Evolutionary conservation across 2,329 filamentous ascomycete species (phyloP).

Genomic region (Trichoderma sp.): DNA sequence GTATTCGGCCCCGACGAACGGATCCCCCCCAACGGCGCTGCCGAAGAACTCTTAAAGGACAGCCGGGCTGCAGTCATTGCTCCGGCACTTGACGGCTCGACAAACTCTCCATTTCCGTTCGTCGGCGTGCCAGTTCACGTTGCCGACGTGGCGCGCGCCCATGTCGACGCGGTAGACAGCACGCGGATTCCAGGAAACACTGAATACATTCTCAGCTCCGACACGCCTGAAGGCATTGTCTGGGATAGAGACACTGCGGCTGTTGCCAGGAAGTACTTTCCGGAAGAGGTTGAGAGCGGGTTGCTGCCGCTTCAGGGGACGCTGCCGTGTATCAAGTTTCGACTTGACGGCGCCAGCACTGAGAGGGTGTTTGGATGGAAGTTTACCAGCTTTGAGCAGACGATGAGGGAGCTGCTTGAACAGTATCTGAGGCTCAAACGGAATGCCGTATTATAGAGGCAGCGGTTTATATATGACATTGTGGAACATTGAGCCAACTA

Average conservation of each 20-base stretch:
- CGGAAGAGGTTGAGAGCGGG: constrained; percentile 10
- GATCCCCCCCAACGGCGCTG: not conserved
- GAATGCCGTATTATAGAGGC: not conserved
- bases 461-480: not conserved
- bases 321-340: constrained; percentile 23
- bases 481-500: not conserved
- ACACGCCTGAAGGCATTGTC: constrained; percentile 26
- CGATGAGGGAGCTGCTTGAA: constrained; percentile 25
- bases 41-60: constrained; percentile 16
- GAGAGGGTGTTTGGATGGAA: constrained; percentile 28
- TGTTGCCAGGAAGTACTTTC: constrained; percentile 25
- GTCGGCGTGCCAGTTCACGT: constrained; percentile 30
- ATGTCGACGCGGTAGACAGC: constrained; percentile 29
- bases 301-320: constrained; percentile 22
- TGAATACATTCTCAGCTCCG: constrained; percentile 30
- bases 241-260: constrained; percentile 26
- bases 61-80: constrained; percentile 24
- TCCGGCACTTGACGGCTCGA: constrained; percentile 21
- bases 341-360: constrained; percentile 20
- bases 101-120: constrained; percentile 28
- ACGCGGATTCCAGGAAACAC: constrained; percentile 28
- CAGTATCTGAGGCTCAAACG: constrained; percentile 25
- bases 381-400: constrained; percentile 29
- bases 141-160: constrained; percentile 29
- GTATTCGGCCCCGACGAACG: constrained; percentile 29